Evolutionary conservation across 441 rosid genomes (phyloP).

Genomic region (Brassica balearica): DNA sequence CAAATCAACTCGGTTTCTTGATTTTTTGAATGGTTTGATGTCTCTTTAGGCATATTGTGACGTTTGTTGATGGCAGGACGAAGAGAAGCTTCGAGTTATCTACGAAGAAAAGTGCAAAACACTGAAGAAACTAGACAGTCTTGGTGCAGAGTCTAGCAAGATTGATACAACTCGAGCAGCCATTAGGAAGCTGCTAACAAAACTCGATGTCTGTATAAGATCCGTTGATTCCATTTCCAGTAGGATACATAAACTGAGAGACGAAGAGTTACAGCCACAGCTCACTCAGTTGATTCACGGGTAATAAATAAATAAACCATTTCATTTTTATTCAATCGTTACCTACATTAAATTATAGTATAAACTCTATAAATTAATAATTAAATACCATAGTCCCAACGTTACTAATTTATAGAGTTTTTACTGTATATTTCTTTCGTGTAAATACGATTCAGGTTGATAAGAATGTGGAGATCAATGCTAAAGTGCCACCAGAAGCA

Average conservation of each 20-base stretch:
- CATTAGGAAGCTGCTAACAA: slow-evolving; percentile 79
- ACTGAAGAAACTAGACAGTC: slow-evolving; percentile 66
- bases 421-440: neutral
- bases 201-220: slow-evolving; percentile 82
- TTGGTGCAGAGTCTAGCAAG: slow-evolving; percentile 66
- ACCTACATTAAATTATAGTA: neutral
- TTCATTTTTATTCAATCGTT: slow-evolving; percentile 32
- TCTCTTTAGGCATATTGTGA: slow-evolving; percentile 49
- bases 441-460: slow-evolving; percentile 54
- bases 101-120: slow-evolving; percentile 81
- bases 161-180: slow-evolving; percentile 72
- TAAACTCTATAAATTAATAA: too few species aligned
- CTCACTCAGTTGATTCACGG: slow-evolving; percentile 81
- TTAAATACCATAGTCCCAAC: too few species aligned
- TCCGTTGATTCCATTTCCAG: slow-evolving; percentile 88
- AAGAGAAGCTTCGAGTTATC: slow-evolving; percentile 53
- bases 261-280: slow-evolving; percentile 89
- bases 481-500: slow-evolving; percentile 88
- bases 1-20: neutral
- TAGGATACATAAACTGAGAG: slow-evolving; percentile 79
- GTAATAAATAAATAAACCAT: slow-evolving; percentile 42
- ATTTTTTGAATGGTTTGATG: neutral
- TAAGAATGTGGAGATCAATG: slow-evolving; percentile 97
- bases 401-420: too few species aligned
- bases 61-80: slow-evolving; percentile 57